These are phyloP conservation scores for Plasmodium blacklocki DNA, from an alignment of 169 alveolate species.

Conservation along the genomic window DNA sequence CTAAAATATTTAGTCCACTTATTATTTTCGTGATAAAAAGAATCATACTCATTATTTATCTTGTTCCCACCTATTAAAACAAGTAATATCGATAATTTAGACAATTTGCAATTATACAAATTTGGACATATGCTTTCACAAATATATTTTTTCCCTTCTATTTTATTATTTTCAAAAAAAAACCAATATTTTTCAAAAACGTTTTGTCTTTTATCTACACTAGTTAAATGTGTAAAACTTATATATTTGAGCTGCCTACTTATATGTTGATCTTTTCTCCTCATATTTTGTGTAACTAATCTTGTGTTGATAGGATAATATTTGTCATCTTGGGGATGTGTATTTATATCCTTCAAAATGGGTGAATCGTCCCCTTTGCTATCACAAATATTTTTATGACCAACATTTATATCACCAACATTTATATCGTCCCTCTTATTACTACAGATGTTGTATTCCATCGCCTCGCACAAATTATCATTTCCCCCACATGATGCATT, in stretches of 20 bases:
- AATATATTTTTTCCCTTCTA: constrained; percentile 60
- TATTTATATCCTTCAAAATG: background rate
- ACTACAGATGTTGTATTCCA: background rate
- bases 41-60: constrained; percentile 37
- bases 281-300: background rate
- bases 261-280: background rate
- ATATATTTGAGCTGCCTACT: background rate
- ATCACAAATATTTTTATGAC: background rate
- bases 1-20: constrained; percentile 58
- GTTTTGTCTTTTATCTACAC: background rate
- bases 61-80: constrained; percentile 69
- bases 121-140: constrained; percentile 75
- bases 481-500: background rate
- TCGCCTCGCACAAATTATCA: background rate
- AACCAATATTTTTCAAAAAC: constrained; percentile 69
- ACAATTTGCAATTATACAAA: constrained; percentile 58
- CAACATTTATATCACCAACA: background rate
- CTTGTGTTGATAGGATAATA: too few relatives aligned
- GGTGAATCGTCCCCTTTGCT: background rate
- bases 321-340: background rate
- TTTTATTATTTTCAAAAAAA: constrained; percentile 36
- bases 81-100: constrained; percentile 41
- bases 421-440: background rate
- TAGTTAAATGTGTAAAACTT: background rate
- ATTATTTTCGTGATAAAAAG: constrained; percentile 60